These are phyloP conservation scores for Xeromyces bisporus DNA, from an alignment of 495 filamentous ascomycete species.

Conservation along the genomic window DNA sequence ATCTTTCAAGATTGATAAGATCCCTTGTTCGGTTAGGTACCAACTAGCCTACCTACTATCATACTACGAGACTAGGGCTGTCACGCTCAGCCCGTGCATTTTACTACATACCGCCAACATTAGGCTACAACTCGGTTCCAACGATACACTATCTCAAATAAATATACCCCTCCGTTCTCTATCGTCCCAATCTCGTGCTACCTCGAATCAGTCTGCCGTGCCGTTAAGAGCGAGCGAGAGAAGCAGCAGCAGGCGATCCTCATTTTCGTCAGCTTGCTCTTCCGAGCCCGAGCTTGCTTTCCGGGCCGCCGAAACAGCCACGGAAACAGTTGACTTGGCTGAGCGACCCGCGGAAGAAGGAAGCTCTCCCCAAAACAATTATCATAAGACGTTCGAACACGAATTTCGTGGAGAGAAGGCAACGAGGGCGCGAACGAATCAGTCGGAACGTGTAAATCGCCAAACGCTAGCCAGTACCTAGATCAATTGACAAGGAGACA, in stretches of 20 bases:
- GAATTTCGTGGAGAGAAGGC: constrained; percentile 20
- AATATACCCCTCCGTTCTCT: constrained; percentile 42
- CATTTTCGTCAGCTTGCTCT: constrained; percentile 41
- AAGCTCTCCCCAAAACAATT: constrained; percentile 52
- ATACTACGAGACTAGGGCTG: constrained; percentile 24
- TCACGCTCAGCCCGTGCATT: constrained; percentile 27
- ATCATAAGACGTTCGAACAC: constrained; percentile 46
- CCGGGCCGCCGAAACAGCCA: no score
- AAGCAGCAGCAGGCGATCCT: constrained; percentile 32
- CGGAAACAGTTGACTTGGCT: constrained; percentile 82
- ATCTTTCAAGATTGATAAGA: no score
- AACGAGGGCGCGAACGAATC: constrained; percentile 16
- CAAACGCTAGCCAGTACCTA: constrained; percentile 25
- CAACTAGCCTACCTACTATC: no score
- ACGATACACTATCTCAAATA: constrained; percentile 28
- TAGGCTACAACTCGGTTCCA: constrained; percentile 34
- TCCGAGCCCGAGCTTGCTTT: constrained; percentile 56
- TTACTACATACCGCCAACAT: constrained; percentile 48
- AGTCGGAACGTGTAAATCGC: constrained; percentile 37
- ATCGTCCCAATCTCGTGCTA: constrained; percentile 20
- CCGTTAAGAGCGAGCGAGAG: constrained; percentile 30
- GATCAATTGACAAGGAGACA: constrained; percentile 52
- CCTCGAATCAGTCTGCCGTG: constrained; percentile 18
- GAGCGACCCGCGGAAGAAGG: constrained; percentile 74
- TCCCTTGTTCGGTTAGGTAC: no score